Evolutionary conservation across 208 protist genomes (phyloP).

Genomic region (Leptomonas pyrrhocoris): DNA sequence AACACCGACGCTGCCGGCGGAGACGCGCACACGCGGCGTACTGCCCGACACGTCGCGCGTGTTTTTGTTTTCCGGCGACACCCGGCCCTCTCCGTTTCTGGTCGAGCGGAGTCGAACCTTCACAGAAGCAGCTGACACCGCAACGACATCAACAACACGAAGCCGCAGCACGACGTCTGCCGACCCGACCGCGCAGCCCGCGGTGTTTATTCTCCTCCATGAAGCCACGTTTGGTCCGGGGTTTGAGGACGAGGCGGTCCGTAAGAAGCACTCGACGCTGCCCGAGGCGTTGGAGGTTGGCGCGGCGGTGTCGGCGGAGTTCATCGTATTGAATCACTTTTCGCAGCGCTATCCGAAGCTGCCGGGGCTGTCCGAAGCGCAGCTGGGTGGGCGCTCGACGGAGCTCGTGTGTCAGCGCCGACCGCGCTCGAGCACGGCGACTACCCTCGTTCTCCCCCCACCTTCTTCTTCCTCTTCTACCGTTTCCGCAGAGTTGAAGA

Average conservation of each 20-base stretch:
- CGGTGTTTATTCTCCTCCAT: constrained; percentile 89
- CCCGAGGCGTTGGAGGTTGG: constrained; percentile 81
- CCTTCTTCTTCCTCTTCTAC: not conserved
- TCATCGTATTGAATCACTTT: constrained; percentile 91
- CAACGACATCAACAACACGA: not conserved
- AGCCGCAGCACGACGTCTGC: not conserved
- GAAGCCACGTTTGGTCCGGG: constrained; percentile 94
- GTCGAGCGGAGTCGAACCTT: constrained; percentile 68
- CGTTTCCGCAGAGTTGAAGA: not conserved
- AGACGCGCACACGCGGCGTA: not conserved
- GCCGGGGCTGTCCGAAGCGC: constrained; percentile 58
- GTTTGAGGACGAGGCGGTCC: constrained; percentile 77
- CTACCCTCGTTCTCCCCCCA: not conserved
- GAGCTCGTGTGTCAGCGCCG: constrained; percentile 23
- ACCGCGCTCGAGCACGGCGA: not conserved
- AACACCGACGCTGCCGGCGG: too few relatives aligned
- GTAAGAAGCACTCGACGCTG: constrained; percentile 90
- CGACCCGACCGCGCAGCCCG: not conserved
- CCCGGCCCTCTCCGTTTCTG: constrained; percentile 70
- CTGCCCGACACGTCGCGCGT: constrained; percentile 42
- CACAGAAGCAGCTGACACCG: too few relatives aligned
- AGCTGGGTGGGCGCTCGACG: constrained; percentile 40
- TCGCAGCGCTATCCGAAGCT: constrained; percentile 92
- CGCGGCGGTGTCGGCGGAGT: constrained; percentile 37
- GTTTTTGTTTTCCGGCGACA: constrained; percentile 93